Evolutionary conservation across 2,329 filamentous ascomycete species (phyloP).

Genomic region (Monosporascus ibericus): DNA sequence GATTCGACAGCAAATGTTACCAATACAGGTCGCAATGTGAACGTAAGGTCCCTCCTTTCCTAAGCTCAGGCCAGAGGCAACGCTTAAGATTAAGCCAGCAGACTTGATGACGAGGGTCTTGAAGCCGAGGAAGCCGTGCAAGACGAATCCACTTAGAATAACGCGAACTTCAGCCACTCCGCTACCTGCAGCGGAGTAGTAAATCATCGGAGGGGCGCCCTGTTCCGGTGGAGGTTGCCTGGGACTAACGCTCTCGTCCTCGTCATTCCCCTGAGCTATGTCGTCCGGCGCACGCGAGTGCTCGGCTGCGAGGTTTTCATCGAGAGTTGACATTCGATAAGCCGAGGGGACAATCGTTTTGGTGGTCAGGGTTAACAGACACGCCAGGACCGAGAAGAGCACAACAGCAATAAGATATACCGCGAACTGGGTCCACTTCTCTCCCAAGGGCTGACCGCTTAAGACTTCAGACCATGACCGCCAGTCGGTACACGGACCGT

Average conservation of each 20-base stretch:
- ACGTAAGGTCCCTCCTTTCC: conserved; percentile 95
- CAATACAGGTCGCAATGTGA: conserved; percentile 93
- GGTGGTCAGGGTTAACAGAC: conserved; percentile 77
- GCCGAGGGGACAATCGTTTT: conserved; percentile 90
- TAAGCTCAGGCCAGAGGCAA: conserved; percentile 85
- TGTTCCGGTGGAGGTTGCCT: conserved; percentile 16
- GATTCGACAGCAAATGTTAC: conserved; percentile 91
- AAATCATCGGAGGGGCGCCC: conserved; percentile 67
- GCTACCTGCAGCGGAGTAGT: conserved; percentile 92
- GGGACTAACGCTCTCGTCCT: conserved; percentile 38
- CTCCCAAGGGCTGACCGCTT: conserved; percentile 36
- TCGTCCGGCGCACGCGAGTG: conserved; percentile 34
- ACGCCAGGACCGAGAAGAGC: conserved; percentile 63
- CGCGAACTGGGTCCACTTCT: conserved; percentile 66
- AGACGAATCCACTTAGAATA: conserved; percentile 93
- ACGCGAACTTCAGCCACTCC: conserved; percentile 97
- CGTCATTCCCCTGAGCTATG: conserved; percentile 26
- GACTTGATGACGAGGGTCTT: conserved; percentile 85
- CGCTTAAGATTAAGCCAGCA: conserved; percentile 74
- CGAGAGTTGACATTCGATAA: conserved; percentile 78
- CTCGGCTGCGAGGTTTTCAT: conserved; percentile 82
- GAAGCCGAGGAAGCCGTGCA: conserved; percentile 90
- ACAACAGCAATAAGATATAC: conserved; percentile 72
- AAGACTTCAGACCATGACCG: conserved; percentile 48
- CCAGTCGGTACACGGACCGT: conserved; percentile 51